These are phyloP conservation scores for Botrytis fragariae DNA, from an alignment of 2,329 filamentous ascomycete species.

Conservation along the genomic window DNA sequence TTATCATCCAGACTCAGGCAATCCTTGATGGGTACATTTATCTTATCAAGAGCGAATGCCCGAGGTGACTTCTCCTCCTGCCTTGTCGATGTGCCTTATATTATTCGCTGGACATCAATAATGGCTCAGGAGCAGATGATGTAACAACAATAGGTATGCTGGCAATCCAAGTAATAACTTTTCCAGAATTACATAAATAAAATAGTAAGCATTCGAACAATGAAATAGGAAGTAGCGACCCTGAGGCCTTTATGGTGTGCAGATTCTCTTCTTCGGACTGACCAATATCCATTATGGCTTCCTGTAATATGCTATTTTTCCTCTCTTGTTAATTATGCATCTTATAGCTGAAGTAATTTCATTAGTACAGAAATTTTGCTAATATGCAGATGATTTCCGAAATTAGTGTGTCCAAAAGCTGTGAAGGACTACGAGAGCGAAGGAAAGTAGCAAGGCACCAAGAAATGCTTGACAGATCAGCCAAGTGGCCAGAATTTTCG, in stretches of 20 bases:
- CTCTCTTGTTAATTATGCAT: neutral
- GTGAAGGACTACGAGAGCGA: neutral
- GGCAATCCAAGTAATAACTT: neutral
- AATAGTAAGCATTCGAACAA: neutral
- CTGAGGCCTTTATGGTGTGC: neutral
- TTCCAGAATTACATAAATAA: neutral
- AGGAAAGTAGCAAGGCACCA: fast-evolving
- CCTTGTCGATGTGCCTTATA: neutral
- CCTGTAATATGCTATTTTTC: neutral
- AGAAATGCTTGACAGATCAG: neutral
- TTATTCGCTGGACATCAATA: neutral
- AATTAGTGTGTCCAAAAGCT: neutral
- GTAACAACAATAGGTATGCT: neutral
- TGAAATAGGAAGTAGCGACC: neutral
- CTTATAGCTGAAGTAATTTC: no score
- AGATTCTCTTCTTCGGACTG: neutral
- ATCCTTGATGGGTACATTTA: neutral
- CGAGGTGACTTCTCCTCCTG: neutral
- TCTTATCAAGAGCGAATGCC: neutral
- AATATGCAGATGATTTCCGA: neutral
- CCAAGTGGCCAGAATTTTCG: neutral
- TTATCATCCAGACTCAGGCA: neutral
- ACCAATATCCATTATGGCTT: neutral
- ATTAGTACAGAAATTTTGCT: no score
- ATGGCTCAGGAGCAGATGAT: neutral